These are phyloP conservation scores for Stromatinia cepivora DNA, from an alignment of 2,329 filamentous ascomycete genomes.

Conservation along the genomic window DNA sequence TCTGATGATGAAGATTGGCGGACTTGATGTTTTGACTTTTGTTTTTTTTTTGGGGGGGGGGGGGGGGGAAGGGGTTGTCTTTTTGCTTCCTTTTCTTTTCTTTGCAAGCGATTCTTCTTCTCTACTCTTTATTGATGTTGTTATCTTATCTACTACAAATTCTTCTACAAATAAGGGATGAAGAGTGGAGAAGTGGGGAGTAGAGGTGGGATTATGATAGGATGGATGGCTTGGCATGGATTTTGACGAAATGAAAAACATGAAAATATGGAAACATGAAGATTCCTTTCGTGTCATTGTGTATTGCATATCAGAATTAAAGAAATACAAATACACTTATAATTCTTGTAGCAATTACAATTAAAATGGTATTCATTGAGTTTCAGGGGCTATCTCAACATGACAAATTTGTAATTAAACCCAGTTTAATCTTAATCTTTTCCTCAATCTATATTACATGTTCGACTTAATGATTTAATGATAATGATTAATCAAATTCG, in stretches of 20 bases:
- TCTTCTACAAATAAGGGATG: background rate
- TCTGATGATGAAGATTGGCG: background rate
- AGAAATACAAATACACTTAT: background rate
- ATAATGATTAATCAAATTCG: no score
- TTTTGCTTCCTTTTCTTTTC: background rate
- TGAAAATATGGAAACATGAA: no score
- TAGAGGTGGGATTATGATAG: background rate
- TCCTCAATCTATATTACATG: no score
- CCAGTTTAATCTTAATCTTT: no score
- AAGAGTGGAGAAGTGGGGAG: background rate
- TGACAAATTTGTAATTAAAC: no score
- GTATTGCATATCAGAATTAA: background rate
- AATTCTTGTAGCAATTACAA: background rate
- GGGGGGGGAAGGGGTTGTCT: no score
- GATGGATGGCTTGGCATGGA: background rate
- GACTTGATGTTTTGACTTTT: background rate
- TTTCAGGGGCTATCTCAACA: background rate
- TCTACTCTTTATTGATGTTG: background rate
- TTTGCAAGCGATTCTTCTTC: conserved; percentile 9
- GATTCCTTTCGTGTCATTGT: background rate
- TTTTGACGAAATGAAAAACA: conserved; percentile 6
- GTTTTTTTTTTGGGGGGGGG: background rate
- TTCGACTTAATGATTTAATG: no score
- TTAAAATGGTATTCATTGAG: background rate
- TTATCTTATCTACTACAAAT: background rate